A percentile compares a stretch with the other conserved stretches of the same genome.
These are phyloP conservation scores for Seminavis robusta DNA, from an alignment of 108 stramenopile genomes.

Conservation along the genomic window DNA sequence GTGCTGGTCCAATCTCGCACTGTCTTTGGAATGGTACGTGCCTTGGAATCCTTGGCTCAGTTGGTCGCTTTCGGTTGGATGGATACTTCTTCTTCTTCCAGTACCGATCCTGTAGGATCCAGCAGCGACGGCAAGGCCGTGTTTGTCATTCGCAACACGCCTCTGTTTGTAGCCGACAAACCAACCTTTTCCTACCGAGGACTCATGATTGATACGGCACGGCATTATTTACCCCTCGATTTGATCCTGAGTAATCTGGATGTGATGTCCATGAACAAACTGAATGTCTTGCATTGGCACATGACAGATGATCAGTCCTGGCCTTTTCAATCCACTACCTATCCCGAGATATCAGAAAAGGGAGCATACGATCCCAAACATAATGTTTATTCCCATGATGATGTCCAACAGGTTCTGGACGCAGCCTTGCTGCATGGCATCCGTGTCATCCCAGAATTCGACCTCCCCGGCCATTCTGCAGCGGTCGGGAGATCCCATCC, in stretches of 20 bases:
- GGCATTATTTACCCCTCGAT: slow-evolving; percentile 70
- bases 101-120: background rate
- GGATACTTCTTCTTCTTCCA: slow-evolving; percentile 1
- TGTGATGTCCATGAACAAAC: slow-evolving; percentile 60
- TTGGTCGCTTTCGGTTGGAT: slow-evolving; percentile 44
- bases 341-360: slow-evolving; percentile 40
- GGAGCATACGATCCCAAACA: slow-evolving; percentile 36
- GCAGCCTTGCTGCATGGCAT: slow-evolving; percentile 57
- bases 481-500: slow-evolving; percentile 2
- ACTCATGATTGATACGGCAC: slow-evolving; percentile 69
- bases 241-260: slow-evolving; percentile 54
- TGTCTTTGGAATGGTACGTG: slow-evolving; percentile 54
- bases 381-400: slow-evolving; percentile 31
- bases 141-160: slow-evolving; percentile 12
- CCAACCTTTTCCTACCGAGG: slow-evolving; percentile 73
- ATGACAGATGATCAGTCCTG: slow-evolving; percentile 58
- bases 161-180: slow-evolving; percentile 39
- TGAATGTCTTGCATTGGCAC: slow-evolving; percentile 85
- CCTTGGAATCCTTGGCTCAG: slow-evolving; percentile 59
- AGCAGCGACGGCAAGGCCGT: background rate
- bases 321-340: slow-evolving; percentile 27
- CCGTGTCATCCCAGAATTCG: slow-evolving; percentile 67
- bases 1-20: slow-evolving; percentile 25
- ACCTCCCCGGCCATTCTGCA: slow-evolving; percentile 69
- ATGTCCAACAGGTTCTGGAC: slow-evolving; percentile 44